Evolutionary conservation across 768 basidiomycete genomes (phyloP).

Genomic region (Mycena metata): DNA sequence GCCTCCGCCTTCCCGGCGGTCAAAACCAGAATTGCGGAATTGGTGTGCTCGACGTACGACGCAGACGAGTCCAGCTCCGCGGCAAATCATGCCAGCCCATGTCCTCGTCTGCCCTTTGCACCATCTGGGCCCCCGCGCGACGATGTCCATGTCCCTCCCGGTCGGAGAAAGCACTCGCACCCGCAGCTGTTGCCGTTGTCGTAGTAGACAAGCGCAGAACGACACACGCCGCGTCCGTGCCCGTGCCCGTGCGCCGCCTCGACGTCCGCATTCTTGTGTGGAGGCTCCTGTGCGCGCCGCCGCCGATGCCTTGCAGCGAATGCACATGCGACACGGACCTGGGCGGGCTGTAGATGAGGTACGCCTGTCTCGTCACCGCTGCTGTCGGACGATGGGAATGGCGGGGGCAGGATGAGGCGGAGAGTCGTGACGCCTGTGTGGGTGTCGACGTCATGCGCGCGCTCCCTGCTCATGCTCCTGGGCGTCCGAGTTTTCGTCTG

Average conservation of each 20-base stretch:
- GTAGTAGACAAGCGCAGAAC: too few species aligned
- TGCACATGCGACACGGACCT: constrained; percentile 18
- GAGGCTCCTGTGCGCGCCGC: not conserved
- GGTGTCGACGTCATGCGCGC: not conserved
- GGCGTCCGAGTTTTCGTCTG: too few species aligned
- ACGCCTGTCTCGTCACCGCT: constrained; percentile 34
- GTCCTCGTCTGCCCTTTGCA: not conserved
- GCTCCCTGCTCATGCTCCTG: too few species aligned
- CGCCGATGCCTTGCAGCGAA: constrained; percentile 4
- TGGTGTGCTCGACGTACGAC: too few species aligned
- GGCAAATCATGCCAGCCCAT: too few species aligned
- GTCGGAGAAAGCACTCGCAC: not conserved
- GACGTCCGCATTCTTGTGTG: too few species aligned
- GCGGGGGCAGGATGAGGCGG: not conserved
- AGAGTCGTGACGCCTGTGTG: not conserved
- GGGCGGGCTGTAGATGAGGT: constrained; percentile 8
- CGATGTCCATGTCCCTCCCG: too few species aligned
- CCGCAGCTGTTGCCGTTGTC: too few species aligned
- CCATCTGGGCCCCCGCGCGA: not conserved
- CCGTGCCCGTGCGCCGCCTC: too few species aligned
- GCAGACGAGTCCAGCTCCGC: not conserved
- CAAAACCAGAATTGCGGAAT: too few species aligned
- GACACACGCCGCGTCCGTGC: constrained; percentile 10
- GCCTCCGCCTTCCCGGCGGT: not conserved
- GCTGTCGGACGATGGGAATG: too few species aligned